Evolutionary conservation across 306 rosid genomes (phyloP), one percentile per base, ranked within the genome.

Genomic region (Potentilla sterilis): DNA sequence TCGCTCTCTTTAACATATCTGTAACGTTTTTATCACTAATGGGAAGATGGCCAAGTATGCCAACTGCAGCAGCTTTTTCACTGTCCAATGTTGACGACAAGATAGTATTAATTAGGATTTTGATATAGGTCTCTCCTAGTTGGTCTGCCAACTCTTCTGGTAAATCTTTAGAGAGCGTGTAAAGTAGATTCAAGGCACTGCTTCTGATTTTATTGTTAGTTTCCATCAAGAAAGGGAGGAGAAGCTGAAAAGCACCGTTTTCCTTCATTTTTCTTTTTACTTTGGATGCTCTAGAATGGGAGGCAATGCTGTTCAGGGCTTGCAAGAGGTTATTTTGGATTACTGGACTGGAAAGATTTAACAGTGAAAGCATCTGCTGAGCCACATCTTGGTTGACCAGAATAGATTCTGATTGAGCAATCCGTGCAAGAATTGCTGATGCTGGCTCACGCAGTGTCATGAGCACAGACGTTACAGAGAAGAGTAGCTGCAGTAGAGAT

Each of bases 391-490:
- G 84, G 73, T 88, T 86, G 13, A 86, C 80, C 66, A 91, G 92
- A 47, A 86, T 40, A 9, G 93, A 78, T 75, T 93, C 98, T 2
- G 96, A 89, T 70, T 88, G 78, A 59, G 97, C 92, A 34, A 93
- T 86, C 82, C 85, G 84, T n/a, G 96, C 97, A 22, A 93, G 92
- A 88, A 93, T 91, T 11, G 88, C 94, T 0, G 98, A 89, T 57
- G 92, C 96, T 18, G 98, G 97, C 81, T 93, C 98, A 9, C 98
- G 83, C 61, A 93, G 90, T 46, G 91, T 88, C 97, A 91, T 91
- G 49, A 93, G 98, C 34, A 88, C 96, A 24, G 98, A 93, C 6
- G 98, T 93, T 2, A 93, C 98, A 2, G 97, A 93, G 81, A 93
- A 93, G 49, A 93, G 98, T 59, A 93, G 97, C 77, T 91, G 97